These are phyloP conservation scores for Cladosporium phlei DNA, from an alignment of 2,329 filamentous ascomycete species.

Conservation along the genomic window DNA sequence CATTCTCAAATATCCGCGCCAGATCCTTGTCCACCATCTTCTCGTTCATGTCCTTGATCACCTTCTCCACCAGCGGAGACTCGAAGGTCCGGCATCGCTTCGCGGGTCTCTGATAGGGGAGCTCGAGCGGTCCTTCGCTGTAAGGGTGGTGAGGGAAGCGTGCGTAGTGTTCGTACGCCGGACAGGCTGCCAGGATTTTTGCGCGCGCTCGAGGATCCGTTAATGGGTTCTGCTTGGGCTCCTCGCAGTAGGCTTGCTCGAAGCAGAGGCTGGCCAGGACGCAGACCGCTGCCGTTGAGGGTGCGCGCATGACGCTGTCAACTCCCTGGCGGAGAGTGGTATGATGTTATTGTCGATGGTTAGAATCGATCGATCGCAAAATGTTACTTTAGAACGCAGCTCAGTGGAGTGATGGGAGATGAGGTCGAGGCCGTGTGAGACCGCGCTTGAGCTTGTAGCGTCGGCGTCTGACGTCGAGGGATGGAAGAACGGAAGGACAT, in stretches of 20 bases:
- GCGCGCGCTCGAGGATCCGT: constrained; percentile 26
- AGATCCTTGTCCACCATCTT: constrained; percentile 81
- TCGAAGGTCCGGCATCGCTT: constrained; percentile 81
- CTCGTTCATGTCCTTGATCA: constrained; percentile 76
- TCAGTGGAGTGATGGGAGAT: constrained; percentile 9
- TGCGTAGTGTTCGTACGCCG: constrained; percentile 37
- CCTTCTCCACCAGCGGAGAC: constrained; percentile 78
- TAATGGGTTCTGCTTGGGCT: constrained; percentile 22
- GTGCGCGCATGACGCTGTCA: constrained; percentile 20
- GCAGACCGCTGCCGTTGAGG: constrained; percentile 25
- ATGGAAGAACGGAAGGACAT: too few relatives aligned
- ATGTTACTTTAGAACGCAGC: constrained; percentile 2
- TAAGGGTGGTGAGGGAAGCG: constrained; percentile 54
- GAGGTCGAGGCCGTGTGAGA: constrained; percentile 11
- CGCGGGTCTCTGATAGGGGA: constrained; percentile 83
- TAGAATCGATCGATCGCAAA: not conserved
- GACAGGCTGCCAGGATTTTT: constrained; percentile 34
- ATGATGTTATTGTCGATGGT: not conserved
- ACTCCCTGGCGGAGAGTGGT: not conserved
- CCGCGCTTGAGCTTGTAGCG: constrained; percentile 1
- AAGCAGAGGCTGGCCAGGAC: constrained; percentile 28
- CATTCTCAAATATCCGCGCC: constrained; percentile 88
- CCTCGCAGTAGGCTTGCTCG: constrained; percentile 21
- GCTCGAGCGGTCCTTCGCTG: constrained; percentile 69
- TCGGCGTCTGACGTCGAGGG: not conserved